Percentiles rank a stretch among this genome's conserved stretches.
Evolutionary conservation across 2,329 filamentous ascomycete genomes (phyloP).

Genomic region (Colletotrichum caudatum): DNA sequence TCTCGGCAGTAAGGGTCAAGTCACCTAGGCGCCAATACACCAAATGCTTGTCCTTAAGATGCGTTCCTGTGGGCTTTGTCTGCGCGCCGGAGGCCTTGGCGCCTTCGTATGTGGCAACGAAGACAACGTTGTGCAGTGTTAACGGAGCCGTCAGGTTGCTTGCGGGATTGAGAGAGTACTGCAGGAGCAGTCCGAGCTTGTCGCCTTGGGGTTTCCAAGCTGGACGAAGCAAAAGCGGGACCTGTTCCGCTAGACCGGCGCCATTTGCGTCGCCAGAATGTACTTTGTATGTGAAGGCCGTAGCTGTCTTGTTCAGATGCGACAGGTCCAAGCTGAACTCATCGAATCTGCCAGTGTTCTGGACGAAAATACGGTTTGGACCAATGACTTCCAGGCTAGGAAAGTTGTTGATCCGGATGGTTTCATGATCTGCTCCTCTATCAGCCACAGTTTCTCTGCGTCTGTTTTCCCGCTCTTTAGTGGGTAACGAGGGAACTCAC

Average conservation of each 20-base stretch:
- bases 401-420: constrained; percentile 89
- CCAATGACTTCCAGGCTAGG: constrained; percentile 89
- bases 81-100: constrained; percentile 74
- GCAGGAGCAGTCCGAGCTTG: constrained; percentile 87
- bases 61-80: constrained; percentile 83
- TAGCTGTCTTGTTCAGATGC: constrained; percentile 77
- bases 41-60: constrained; percentile 79
- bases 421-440: constrained; percentile 64
- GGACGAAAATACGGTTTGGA: constrained; percentile 91
- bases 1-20: constrained; percentile 73
- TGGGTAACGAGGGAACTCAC: constrained; percentile 54
- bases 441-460: constrained; percentile 7
- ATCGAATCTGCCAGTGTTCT: constrained; percentile 77
- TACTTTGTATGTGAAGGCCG: constrained; percentile 93
- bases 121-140: constrained; percentile 76
- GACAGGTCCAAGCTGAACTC: constrained; percentile 83
- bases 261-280: constrained; percentile 73
- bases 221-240: constrained; percentile 79
- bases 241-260: constrained; percentile 63
- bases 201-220: constrained; percentile 86
- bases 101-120: constrained; percentile 79
- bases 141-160: constrained; percentile 60
- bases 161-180: constrained; percentile 84
- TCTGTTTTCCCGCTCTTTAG: not conserved
- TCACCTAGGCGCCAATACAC: constrained; percentile 87